Base-by-base conservation (phyloP, 73 alveolate genomes). In the Paramecium biaurelia region DNA sequence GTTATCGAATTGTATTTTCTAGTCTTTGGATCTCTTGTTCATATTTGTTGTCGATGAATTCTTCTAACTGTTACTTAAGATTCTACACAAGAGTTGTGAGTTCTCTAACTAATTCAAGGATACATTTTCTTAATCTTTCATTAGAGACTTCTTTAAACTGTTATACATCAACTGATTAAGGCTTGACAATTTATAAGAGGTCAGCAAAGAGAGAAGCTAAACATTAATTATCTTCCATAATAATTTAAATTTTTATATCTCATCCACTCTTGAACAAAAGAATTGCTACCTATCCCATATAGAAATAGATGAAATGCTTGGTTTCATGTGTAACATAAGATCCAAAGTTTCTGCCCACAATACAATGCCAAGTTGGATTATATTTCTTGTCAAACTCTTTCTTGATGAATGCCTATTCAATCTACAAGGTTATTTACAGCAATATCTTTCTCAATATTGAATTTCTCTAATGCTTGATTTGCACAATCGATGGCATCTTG, bases 291-390 rank as follows among this genome's bases (percentile, higher is more conserved):
- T 95, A 96, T 49, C 99, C 99, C 93, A 98, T 92, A 94, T 98
- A 98, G 97, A 98, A 98, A 93, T 98, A 98, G 95, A 98, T 98
- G 96, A 98, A 98, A 95, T 98, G 99, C 95, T 97, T 98, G 57
- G 99, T 98, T 96, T 98, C 99, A 93, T 98, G 99, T 84, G 99
- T 98, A 86, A 98, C 98, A 95, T 97, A 98, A 56, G 98, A 94
- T 37, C 99, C 99, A 92, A 98, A 98, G 95, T 95, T 95, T 42
- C 98, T 95, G 34, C 98, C 98, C 34, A 94, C 97, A 82, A 95
- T 95, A 85, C 98, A 95, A 92, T 98, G 99, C 99, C 99, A 98
- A 18, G 99, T 98, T 21, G 99, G 99, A 96, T 98, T 98, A 97
- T 98, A 98, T 94, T 98, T 98, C 97, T 98, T 97, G 95, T 98